Percentiles rank a stretch among this genome's conserved stretches.
phyloP scores from a whole-genome alignment of 805 yeast genomes.

The Pichia exigua region DNA sequence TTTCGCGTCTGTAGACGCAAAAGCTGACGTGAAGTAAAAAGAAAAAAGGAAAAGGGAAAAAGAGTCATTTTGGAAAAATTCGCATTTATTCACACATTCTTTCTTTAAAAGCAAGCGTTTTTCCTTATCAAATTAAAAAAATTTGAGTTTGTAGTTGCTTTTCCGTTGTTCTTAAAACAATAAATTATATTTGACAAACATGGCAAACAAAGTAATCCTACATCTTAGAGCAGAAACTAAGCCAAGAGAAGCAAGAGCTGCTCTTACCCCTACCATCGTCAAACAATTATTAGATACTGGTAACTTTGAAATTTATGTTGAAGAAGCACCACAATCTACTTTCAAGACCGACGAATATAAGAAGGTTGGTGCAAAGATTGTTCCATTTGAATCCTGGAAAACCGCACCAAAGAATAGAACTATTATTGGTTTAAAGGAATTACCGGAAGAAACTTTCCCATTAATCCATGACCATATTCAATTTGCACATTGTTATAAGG shows the following conservation, averaged over 20 bases:
- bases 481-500: conserved; percentile 97
- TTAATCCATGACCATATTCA: conserved; percentile 93
- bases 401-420: conserved; percentile 85
- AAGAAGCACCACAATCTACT: conserved; percentile 76
- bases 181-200: neutral
- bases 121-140: neutral
- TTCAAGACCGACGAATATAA: conserved; percentile 72
- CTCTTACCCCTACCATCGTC: conserved; percentile 87
- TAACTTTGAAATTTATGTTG: conserved; percentile 73
- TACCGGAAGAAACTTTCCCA: conserved; percentile 91
- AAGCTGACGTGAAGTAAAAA: neutral
- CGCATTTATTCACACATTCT: neutral
- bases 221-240: conserved; percentile 96
- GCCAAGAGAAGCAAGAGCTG: conserved; percentile 96
- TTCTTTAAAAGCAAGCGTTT: too few relatives aligned
- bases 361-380: conserved; percentile 76
- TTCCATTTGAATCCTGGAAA: conserved; percentile 91
- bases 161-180: neutral
- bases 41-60: neutral
- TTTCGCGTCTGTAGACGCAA: neutral
- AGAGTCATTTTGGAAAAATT: neutral
- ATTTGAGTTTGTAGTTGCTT: neutral
- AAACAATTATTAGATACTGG: conserved; percentile 80
- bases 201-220: conserved; percentile 42
- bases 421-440: conserved; percentile 88